Conservation (phyloP, 2,329 filamentous ascomycete genomes). For the Paecilomyces dactylethromorphus region DNA sequence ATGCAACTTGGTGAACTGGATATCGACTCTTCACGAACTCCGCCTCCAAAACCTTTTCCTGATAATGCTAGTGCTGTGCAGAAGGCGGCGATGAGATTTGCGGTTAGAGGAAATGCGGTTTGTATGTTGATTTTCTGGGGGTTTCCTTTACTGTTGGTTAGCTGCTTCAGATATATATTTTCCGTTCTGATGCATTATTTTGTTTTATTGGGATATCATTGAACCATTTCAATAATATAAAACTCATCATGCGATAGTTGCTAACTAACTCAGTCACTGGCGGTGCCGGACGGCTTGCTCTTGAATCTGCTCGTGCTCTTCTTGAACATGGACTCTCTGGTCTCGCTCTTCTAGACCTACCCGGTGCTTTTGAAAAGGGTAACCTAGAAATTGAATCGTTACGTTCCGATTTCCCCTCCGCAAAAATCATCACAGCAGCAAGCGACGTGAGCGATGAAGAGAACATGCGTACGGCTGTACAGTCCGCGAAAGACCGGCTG, state of each 20-base stretch:
- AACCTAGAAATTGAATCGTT: slow-evolving; percentile 41
- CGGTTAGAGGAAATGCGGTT: slow-evolving; percentile 22
- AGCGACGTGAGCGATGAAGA: slow-evolving; percentile 56
- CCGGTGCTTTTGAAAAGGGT: slow-evolving; percentile 33
- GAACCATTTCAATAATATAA: background rate
- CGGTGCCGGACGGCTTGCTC: slow-evolving; percentile 58
- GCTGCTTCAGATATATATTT: no score
- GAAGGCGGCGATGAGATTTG: slow-evolving; percentile 22
- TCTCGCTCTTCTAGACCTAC: slow-evolving; percentile 56
- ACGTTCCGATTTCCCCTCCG: slow-evolving; percentile 47
- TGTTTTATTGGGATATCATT: no score
- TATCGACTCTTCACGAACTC: slow-evolving; percentile 15
- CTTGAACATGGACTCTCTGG: slow-evolving; percentile 61
- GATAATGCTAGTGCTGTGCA: slow-evolving; percentile 14
- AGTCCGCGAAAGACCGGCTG: slow-evolving; percentile 23
- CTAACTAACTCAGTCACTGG: slow-evolving; percentile 50
- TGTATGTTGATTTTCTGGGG: slow-evolving; percentile 14
- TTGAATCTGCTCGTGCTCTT: slow-evolving; percentile 53
- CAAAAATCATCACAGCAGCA: slow-evolving; percentile 43
- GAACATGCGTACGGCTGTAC: slow-evolving; percentile 13
- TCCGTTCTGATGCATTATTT: no score
- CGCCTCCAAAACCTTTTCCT: slow-evolving; percentile 17
- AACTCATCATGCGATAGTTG: background rate
- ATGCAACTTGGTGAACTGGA: slow-evolving; percentile 16
- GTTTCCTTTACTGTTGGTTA: slow-evolving; percentile 6